Evolutionary conservation across 2,329 filamentous ascomycete species (phyloP), one percentile per base, ranked within the genome.

Genomic region (Fonsecaea nubica): DNA sequence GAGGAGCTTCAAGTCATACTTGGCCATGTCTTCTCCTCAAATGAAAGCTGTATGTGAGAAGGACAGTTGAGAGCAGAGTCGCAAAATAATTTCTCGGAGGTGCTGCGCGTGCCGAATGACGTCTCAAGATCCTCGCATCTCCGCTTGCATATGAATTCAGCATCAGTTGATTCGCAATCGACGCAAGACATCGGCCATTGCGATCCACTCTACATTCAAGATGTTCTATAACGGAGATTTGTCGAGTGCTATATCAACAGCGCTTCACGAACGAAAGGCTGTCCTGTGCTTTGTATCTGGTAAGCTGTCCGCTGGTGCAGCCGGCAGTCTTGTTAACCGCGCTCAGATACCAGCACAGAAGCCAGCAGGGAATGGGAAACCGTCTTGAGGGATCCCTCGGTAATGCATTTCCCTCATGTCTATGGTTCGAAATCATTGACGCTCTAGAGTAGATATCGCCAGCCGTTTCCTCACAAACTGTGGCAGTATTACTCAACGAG

Each of bases 181-280:
- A 30, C 9, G 10, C 45, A 50, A 50, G 45, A 30, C 45, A 18
- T 50, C 18, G 21, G 2, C 18, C n/a, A 9, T 38, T 30, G n/a
- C 18, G n/a, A 25, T n/a, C 5, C 25, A 33, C 53, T 3, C 53
- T 55, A 10, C 30, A 1, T 55, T n/a, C 58, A 54, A 35, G 9
- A 93, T 96, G 89, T 97, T 97, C 79, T 93, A 93, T 77, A 75
- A 89, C 67, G 93, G 93, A 18, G 88, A 87, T 67, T 80, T 97
- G 21, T 91, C 96, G 74, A 89, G 90, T 74, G 93, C 92, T 65
- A 96, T 97, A 72, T 84, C 86, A 36, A 82, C 86, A 21, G 92
- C 93, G 12, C 84, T 97, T 6, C 85, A 87, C 67, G 84, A 93
- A 76, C 82, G 87, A 66, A 96, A 94, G 78, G 84, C 90, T 18